Evolutionary conservation across 371 early-diverging fungal genomes (phyloP).

Genomic region (Actinomucor elegans): DNA sequence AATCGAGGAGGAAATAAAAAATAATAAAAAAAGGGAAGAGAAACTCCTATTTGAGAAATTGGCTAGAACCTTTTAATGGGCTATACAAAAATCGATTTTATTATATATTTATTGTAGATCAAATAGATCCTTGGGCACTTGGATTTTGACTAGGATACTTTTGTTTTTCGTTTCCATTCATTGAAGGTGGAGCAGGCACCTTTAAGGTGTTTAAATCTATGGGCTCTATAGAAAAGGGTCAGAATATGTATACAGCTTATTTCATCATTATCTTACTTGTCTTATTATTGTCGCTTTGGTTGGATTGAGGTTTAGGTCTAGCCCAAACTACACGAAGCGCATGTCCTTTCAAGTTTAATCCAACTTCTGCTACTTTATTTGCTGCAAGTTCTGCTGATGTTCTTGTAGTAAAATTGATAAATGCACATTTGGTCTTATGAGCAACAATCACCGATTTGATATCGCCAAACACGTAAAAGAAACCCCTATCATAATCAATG

Average conservation of each 20-base stretch:
- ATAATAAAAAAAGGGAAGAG: neutral
- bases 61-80: neutral
- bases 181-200: slow-evolving; percentile 46
- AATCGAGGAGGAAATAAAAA: neutral
- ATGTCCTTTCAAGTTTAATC: slow-evolving; percentile 50
- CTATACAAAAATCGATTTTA: slow-evolving; percentile 14
- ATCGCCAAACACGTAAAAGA: slow-evolving; percentile 85
- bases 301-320: slow-evolving; percentile 50
- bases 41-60: neutral
- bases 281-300: neutral
- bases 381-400: slow-evolving; percentile 78
- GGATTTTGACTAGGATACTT: slow-evolving; percentile 54
- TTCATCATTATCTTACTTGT: slow-evolving; percentile 48
- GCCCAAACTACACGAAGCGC: slow-evolving; percentile 64
- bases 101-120: no score
- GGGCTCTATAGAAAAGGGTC: slow-evolving; percentile 1
- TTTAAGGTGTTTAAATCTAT: slow-evolving; percentile 27
- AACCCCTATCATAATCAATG: no score
- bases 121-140: slow-evolving; percentile 39
- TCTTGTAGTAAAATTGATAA: slow-evolving; percentile 83
- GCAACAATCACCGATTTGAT: slow-evolving; percentile 86
- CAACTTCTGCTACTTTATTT: slow-evolving; percentile 52
- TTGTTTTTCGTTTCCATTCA: slow-evolving; percentile 22
- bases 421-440: slow-evolving; percentile 80
- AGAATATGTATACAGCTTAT: neutral